Evolutionary conservation across 1,284 basidiomycete genomes (phyloP), one percentile per base, ranked within the genome.

Genomic region (Malassezia furfur): DNA sequence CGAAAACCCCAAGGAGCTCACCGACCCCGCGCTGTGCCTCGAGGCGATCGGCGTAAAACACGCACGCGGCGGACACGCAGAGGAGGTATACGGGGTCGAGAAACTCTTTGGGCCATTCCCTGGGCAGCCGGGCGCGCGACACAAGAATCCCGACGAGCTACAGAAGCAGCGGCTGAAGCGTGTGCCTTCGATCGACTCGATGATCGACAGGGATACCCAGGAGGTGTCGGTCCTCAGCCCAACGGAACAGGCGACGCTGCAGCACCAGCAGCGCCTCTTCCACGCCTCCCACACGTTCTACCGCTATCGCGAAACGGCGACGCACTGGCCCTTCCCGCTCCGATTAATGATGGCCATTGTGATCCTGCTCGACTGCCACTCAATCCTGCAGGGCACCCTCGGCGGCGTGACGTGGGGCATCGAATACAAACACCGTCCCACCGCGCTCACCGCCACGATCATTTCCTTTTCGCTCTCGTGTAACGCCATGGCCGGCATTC

Each of bases 251-350:
- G 65, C 62, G 7, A 66, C 57, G 30, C 61, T 72, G 1, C 62
- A 69, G 54, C 68, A 72, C 34, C 69, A 72, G 43, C 70, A 72
- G 49, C 59, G 68, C 50, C 62, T 64, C 28, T 71, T 72, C 60
- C 70, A 72, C 53, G 57, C 61, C n/a, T 68, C 65, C n/a, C 70
- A 72, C 51, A 70, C 68, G 1, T 91, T 88, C 86, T 91, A 91
- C 75, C 79, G 86, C 38, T 83, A 87, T 7, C 87, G 90, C 74
- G 87, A 86, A 38, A 90, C 87, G 5, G 83, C 84, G 52, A 89
- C 88, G 0, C 88, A 91, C 72, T 78, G 84, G 47, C 54, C 87
- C 5, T 90, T 90, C 85, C 64, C 67, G 19, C 62, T 81, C 84
- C 62, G 36, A 32, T 52, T 56, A 14, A 60, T 60, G 57, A 65